Evolutionary conservation across 306 rosid species (phyloP), one percentile per base, ranked within the genome.

Genomic region (Purshia tridentata): DNA sequence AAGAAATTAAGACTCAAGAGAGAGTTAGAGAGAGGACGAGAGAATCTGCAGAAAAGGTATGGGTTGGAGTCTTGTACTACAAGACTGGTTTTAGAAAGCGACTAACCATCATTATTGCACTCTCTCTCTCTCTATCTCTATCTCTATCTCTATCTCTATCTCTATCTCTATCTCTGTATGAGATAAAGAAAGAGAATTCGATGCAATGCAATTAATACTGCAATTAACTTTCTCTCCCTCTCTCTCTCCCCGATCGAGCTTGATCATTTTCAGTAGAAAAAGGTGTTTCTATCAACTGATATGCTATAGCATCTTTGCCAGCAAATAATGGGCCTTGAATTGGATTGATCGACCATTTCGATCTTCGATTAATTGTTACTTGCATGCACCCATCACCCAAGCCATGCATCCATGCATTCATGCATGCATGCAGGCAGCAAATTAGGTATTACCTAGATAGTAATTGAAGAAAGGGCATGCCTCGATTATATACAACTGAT

Each of bases 51-150:
- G 80, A 89, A 93, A 94, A 94, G 97, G 87, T 48, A 45, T 73
- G 92, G 73, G 85, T 88, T 91, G 97, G 97, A 91, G 84, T 59
- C 89, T 91, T 94, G 84, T 81, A 73, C 39, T 2, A 46, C 80
- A 94, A 88, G 97, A 84, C 80, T 88, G 71, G 29, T 51, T 18
- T 76, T 75, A 44, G 93, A 91, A 93, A 91, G 97, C 85, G 84
- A 90, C 93, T 80, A 80, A 87, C 91, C 93, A 80, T 83, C 87
- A 77, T 69, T 77, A 69, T 42, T 41, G 48, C 67, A 61, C 14
- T 15, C 67, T 39, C 65, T 29, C 35, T 29, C 35, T 29, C 2
- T 29, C 35, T 29, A 1, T 61, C 23, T 56, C 40, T 63, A 14
- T 78, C 57, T 67, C 40, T 20, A 46, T 44, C 42, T 71, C 53